Conservation (phyloP, 1,284 basidiomycete genomes). For the Trichosporon faecale region DNA sequence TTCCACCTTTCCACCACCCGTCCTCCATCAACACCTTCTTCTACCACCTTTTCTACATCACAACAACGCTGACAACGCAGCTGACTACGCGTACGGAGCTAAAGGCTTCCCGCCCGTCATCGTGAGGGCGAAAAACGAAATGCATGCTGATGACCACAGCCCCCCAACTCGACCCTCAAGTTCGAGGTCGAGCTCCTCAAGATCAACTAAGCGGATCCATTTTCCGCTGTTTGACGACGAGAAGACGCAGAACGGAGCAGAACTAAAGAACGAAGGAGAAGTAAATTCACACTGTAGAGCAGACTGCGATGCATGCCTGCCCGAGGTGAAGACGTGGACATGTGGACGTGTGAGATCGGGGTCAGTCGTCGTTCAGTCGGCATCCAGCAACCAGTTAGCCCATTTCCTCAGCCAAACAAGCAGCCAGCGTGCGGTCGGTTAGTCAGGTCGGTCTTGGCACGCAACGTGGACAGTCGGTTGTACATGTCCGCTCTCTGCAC, state of each 20-base stretch:
- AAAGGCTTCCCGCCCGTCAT: constrained; percentile 70
- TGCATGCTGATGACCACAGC: constrained; percentile 38
- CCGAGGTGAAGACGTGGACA: neutral
- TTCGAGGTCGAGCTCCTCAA: constrained; percentile 59
- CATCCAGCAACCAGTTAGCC: too few relatives aligned
- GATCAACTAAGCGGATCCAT: constrained; percentile 48
- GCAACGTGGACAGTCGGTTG: neutral
- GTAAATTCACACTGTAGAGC: neutral
- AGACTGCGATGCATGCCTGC: neutral
- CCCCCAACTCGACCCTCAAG: constrained; percentile 54
- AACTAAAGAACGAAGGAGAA: neutral
- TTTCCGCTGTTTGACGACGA: neutral
- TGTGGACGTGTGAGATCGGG: neutral
- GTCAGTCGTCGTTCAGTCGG: neutral
- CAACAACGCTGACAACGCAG: constrained; percentile 10
- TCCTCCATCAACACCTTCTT: constrained; percentile 12
- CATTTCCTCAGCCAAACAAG: too few relatives aligned
- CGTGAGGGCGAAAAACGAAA: constrained; percentile 7
- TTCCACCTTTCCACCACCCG: neutral
- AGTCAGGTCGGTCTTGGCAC: neutral
- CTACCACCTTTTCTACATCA: constrained; percentile 16
- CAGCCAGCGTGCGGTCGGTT: too few relatives aligned
- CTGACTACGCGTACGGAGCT: constrained; percentile 44
- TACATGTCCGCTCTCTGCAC: neutral
- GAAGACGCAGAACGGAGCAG: neutral